A percentile compares a stretch with the other conserved stretches of the same genome.
Evolutionary conservation across 148 eudicot genomes (phyloP).

Genomic region (Pouteria glomerata): DNA sequence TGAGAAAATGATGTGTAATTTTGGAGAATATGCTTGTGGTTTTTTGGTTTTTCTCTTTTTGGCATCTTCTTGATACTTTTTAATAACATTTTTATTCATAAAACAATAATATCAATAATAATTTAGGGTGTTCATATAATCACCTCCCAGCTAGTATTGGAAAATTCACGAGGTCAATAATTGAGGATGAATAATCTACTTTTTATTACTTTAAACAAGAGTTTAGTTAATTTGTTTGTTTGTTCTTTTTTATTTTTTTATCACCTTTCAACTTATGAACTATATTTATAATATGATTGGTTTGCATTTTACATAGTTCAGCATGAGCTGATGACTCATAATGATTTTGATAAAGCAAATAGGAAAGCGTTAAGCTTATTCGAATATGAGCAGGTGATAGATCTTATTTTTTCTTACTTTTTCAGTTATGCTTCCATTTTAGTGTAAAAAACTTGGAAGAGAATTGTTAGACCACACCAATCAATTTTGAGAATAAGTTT

Average conservation of each 20-base stretch:
- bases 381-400: constrained; percentile 89
- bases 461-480: background rate
- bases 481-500: background rate
- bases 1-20: too few relatives aligned
- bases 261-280: background rate
- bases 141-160: too few relatives aligned
- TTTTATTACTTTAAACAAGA: background rate
- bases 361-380: constrained; percentile 71
- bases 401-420: too few relatives aligned
- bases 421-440: background rate
- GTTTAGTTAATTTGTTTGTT: too few relatives aligned
- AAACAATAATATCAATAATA: too few relatives aligned
- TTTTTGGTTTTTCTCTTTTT: too few relatives aligned
- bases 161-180: background rate
- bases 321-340: constrained; percentile 73
- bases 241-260: background rate
- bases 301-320: constrained; percentile 58
- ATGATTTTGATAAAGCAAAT: constrained; percentile 78
- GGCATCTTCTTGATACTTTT: too few relatives aligned
- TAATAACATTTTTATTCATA: too few relatives aligned
- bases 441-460: too few relatives aligned
- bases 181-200: background rate
- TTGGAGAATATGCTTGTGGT: too few relatives aligned
- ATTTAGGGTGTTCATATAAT: too few relatives aligned
- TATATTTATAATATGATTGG: background rate